Evolutionary conservation across 148 eudicot genomes (phyloP).

Genomic region (Polygonum aviculare): DNA sequence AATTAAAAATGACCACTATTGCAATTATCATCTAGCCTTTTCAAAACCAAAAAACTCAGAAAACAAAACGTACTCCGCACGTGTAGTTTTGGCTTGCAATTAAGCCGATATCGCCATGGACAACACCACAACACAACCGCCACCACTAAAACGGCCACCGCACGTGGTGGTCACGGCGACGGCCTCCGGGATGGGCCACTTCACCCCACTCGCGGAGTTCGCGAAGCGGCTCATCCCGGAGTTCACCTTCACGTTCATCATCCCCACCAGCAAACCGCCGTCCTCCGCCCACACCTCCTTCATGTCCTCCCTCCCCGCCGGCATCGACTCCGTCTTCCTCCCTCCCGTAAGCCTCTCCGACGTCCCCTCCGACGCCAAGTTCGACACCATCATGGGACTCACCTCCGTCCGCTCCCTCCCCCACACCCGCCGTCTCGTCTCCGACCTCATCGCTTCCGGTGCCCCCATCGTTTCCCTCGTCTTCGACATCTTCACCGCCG

Average conservation of each 20-base stretch:
- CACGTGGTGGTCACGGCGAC: slow-evolving; percentile 40
- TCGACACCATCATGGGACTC: slow-evolving; percentile 28
- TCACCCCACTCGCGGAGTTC: slow-evolving; percentile 31
- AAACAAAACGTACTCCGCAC: too few relatives aligned
- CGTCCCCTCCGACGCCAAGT: slow-evolving; percentile 16
- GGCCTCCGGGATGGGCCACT: slow-evolving; percentile 48
- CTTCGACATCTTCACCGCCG: slow-evolving; percentile 40
- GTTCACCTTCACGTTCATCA: slow-evolving; percentile 26
- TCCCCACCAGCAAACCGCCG: slow-evolving; percentile 27
- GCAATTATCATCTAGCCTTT: too few relatives aligned
- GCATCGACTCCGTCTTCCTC: slow-evolving; percentile 17
- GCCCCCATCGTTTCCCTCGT: slow-evolving; percentile 13
- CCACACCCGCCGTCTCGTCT: slow-evolving; percentile 13
- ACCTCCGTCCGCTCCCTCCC: slow-evolving; percentile 30
- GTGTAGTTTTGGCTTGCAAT: too few relatives aligned
- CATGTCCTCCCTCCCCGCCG: slow-evolving; percentile 27
- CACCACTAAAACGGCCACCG: slow-evolving; percentile 9
- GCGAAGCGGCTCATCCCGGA: slow-evolving; percentile 25
- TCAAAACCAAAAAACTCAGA: too few relatives aligned
- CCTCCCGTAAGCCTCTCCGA: slow-evolving; percentile 29
- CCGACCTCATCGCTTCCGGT: neutral
- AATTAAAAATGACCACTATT: too few relatives aligned
- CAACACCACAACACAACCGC: neutral
- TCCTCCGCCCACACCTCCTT: slow-evolving; percentile 23
- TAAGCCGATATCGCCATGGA: too few relatives aligned